Evolutionary conservation across 208 protist genomes (phyloP), one percentile per base, ranked within the genome.

Genomic region (Leishmania major): DNA sequence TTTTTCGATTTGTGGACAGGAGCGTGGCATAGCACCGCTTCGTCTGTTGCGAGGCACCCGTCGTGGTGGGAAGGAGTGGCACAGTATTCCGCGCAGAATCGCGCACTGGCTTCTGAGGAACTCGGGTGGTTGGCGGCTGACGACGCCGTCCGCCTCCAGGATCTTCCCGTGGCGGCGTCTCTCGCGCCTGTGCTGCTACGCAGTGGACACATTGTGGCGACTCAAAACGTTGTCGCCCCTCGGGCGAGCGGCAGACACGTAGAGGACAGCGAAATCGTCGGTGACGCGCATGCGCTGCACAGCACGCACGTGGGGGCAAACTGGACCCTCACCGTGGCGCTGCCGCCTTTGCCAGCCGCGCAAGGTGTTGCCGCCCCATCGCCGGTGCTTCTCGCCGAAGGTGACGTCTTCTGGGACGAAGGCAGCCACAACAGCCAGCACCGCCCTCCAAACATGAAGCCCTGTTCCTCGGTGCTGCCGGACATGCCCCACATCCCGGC

Each of bases 371-470:
- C 19, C 4, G 2, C 81, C 76, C 2, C 28, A 17, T 71, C 45
- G 55, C 72, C 51, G 17, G 43, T 85, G 6, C 49, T 87, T 31
- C 82, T 94, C 11, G 91, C 91, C 13, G 75, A 77, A 45, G 91
- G 91, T 51, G 75, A 86, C 19, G 75, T 92, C 13, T 88, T 87
- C 81, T 88, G 88, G 84, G 91, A 94, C 43, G 91, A 92, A 57
- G 91, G 91, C 3, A 88, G 82, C 75, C 79, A 82, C 66, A 88
- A 90, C 84, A 82, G 72, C 53, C 84, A 88, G 66, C 66, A 81
- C n/a, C 62, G 70, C 6, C 79, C 86, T 10, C 84, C 84, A 1
- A 51, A 77, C 2, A 40, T 71, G 17, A 66, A 51, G 62, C 70
- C 64, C 7, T 62, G 73, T 0, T 8, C n/a, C 22, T 5, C 47